Percentiles rank a stretch among this genome's conserved stretches.
These are phyloP conservation scores for Leersia perrieri DNA, from an alignment of 176 grass and related monocot genomes.

Conservation along the genomic window DNA sequence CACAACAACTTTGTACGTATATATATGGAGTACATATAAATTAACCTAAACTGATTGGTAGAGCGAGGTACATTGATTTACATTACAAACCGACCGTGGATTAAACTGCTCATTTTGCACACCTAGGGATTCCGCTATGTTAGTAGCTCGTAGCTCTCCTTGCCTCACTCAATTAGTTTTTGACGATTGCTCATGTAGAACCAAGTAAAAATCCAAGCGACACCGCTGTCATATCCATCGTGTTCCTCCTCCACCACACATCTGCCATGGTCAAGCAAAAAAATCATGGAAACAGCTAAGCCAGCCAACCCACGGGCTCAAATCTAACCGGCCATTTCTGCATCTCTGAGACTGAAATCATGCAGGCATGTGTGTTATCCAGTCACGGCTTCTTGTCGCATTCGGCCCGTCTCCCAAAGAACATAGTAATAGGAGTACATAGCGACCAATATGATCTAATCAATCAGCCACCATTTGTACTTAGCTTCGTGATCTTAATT, in stretches of 20 bases:
- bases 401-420: conserved; percentile 25
- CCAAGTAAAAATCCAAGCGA: conserved; percentile 22
- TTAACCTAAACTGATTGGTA: not conserved
- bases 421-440: too few relatives aligned
- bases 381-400: conserved; percentile 49
- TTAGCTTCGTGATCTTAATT: not conserved
- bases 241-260: not conserved
- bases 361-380: conserved; percentile 28
- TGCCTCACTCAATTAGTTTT: not conserved
- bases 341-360: not conserved
- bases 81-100: not conserved
- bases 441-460: too few relatives aligned
- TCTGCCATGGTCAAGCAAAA: conserved; percentile 15
- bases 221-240: conserved; percentile 3
- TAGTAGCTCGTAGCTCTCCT: too few relatives aligned
- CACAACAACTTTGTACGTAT: too few relatives aligned
- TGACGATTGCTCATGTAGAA: not conserved
- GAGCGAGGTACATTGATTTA: too few relatives aligned
- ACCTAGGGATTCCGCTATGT: conserved; percentile 31
- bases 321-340: not conserved
- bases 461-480: not conserved
- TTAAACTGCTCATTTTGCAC: not conserved
- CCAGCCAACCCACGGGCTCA: conserved; percentile 32
- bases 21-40: not conserved
- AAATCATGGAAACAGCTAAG: conserved; percentile 32